Conservation (phyloP, 225 moss, liverwort and hornwort genomes). For the Lunularia cruciata region DNA sequence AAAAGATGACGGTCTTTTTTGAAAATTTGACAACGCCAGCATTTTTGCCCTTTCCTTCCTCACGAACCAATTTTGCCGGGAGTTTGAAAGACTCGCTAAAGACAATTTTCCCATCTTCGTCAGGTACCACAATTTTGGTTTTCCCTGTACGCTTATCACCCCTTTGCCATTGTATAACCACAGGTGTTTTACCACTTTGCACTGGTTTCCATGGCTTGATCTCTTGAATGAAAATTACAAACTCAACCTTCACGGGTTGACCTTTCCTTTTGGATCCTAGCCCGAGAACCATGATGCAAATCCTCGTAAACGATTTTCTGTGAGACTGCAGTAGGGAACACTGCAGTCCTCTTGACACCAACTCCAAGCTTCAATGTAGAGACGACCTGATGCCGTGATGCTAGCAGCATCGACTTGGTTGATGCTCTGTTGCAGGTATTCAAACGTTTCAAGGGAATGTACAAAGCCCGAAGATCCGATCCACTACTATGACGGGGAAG, state of each 20-base stretch:
- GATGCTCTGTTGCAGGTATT: conserved; percentile 20
- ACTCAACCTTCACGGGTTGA: conserved; percentile 63
- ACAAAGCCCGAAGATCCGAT: not conserved
- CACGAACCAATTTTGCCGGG: conserved; percentile 52
- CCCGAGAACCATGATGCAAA: conserved; percentile 71
- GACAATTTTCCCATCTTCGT: conserved; percentile 57
- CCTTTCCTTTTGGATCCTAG: conserved; percentile 62
- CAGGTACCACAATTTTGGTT: conserved; percentile 52
- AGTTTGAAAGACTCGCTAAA: conserved; percentile 73
- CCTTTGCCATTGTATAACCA: conserved; percentile 66
- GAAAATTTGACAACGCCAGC: conserved; percentile 36
- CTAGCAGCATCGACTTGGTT: conserved; percentile 16
- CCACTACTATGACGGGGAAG: not conserved
- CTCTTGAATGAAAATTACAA: conserved; percentile 69
- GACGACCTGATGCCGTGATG: not conserved
- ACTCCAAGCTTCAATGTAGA: conserved; percentile 7
- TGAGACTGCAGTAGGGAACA: not conserved
- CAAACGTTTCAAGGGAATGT: conserved; percentile 10
- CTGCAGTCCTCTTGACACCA: not conserved
- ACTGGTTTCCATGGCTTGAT: conserved; percentile 70
- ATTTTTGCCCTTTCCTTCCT: conserved; percentile 40
- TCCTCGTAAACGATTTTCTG: not conserved
- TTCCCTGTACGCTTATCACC: conserved; percentile 68
- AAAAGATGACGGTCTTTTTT: conserved; percentile 61
- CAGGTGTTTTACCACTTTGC: conserved; percentile 26